These are phyloP conservation scores for Yamadazyma epiphylla DNA, from an alignment of 1,139 yeast species.

Conservation along the genomic window DNA sequence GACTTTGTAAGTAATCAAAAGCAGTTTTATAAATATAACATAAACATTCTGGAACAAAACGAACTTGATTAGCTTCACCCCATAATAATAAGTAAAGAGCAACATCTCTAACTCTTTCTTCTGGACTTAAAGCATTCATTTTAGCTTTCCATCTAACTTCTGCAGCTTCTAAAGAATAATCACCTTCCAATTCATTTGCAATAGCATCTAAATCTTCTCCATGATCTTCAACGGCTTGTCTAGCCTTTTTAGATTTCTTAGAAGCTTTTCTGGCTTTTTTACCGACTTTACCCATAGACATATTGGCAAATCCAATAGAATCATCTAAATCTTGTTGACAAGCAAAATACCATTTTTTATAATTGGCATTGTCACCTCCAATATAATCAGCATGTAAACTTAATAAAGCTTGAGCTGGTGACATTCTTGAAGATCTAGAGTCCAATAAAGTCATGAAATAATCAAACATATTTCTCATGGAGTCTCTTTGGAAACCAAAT, in stretches of 20 bases:
- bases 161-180: constrained; percentile 57
- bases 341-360: constrained; percentile 44
- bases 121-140: constrained; percentile 45
- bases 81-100: constrained; percentile 87
- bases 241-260: constrained; percentile 62
- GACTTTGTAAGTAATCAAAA: constrained; percentile 79
- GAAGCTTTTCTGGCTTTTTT: constrained; percentile 49
- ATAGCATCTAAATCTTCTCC: constrained; percentile 50
- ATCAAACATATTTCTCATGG: constrained; percentile 96
- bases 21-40: constrained; percentile 95
- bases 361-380: constrained; percentile 44
- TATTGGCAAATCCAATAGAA: constrained; percentile 45
- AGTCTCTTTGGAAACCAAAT: constrained; percentile 97
- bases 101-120: constrained; percentile 84
- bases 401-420: constrained; percentile 90
- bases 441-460: constrained; percentile 91
- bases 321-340: constrained; percentile 40
- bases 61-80: constrained; percentile 99
- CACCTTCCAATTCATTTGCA: constrained; percentile 82
- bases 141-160: constrained; percentile 50
- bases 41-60: constrained; percentile 89
- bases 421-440: constrained; percentile 94
- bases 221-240: constrained; percentile 48
- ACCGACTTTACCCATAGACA: constrained; percentile 72
- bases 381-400: constrained; percentile 94